Conservation (phyloP, 140 eudicot genomes). For the Bidens hawaiensis region DNA sequence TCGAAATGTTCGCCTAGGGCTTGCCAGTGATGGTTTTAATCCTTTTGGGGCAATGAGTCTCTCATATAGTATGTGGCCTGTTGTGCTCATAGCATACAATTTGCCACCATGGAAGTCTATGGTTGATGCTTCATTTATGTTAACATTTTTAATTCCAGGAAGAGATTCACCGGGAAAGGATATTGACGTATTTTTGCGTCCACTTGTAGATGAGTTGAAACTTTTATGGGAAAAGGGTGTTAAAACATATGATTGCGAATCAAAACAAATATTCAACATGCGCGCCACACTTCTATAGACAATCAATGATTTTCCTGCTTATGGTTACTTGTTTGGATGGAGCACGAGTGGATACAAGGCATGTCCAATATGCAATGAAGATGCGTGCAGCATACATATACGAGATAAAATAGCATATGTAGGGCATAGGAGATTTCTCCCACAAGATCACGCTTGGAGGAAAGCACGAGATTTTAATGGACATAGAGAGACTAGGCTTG, state of each 20-base stretch:
- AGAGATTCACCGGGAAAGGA: background rate
- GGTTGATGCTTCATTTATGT: background rate
- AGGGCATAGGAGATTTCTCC: no score
- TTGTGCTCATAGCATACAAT: background rate
- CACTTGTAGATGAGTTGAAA: no score
- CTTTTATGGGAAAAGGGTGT: background rate
- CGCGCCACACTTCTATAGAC: background rate
- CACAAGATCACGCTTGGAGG: background rate
- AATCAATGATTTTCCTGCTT: background rate
- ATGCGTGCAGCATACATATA: background rate
- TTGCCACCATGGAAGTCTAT: conserved; percentile 1
- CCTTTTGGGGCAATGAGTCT: no score
- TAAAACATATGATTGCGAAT: conserved; percentile 2
- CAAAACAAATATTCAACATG: background rate
- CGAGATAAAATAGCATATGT: background rate
- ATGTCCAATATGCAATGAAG: no score
- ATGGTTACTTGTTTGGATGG: conserved; percentile 4
- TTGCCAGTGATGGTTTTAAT: no score
- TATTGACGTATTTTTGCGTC: no score
- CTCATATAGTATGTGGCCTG: no score
- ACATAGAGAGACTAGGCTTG: background rate
- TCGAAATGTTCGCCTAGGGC: no score
- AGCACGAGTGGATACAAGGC: conserved; percentile 4
- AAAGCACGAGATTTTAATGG: background rate
- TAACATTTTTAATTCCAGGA: background rate